phyloP scores from a whole-genome alignment of 2,329 filamentous ascomycete genomes.

The Penicillium hesseltinei region DNA sequence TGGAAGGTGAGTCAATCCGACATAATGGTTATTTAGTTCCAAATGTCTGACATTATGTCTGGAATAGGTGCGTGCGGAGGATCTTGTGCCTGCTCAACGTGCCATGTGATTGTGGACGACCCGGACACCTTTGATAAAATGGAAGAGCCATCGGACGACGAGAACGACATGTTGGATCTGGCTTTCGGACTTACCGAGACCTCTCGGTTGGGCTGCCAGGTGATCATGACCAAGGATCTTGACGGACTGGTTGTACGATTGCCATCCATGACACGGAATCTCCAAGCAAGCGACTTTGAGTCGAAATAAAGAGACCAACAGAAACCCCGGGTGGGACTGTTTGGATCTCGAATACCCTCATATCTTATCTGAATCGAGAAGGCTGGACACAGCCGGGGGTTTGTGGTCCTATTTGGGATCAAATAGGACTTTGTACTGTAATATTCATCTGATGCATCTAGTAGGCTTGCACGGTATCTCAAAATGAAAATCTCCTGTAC shows the following conservation, averaged over 20 bases:
- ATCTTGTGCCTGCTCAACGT: conserved; percentile 89
- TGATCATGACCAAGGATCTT: conserved; percentile 84
- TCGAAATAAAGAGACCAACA: conserved; percentile 38
- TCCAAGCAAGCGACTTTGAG: conserved; percentile 90
- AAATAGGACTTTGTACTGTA: conserved; percentile 29
- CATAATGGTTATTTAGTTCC: neutral
- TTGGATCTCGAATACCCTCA: neutral
- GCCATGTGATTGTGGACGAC: conserved; percentile 80
- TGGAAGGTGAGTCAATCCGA: conserved; percentile 67
- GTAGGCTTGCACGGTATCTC: conserved; percentile 20
- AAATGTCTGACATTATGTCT: conserved; percentile 2
- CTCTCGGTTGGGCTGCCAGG: conserved; percentile 79
- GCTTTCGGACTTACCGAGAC: conserved; percentile 90
- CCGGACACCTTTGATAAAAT: conserved; percentile 74
- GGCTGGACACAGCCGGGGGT: neutral
- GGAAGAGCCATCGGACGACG: conserved; percentile 73
- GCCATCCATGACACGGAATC: conserved; percentile 89
- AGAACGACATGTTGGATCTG: conserved; percentile 88
- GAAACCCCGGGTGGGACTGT: conserved; percentile 3
- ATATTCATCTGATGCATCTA: conserved; percentile 26
- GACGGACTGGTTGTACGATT: conserved; percentile 82
- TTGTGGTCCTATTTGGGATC: conserved; percentile 4
- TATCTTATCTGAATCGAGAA: neutral
- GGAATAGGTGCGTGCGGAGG: conserved; percentile 78
- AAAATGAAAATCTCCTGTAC: conserved; percentile 31